These are phyloP conservation scores for Crithidia brevicula DNA, from an alignment of 208 protist genomes.

Conservation along the genomic window DNA sequence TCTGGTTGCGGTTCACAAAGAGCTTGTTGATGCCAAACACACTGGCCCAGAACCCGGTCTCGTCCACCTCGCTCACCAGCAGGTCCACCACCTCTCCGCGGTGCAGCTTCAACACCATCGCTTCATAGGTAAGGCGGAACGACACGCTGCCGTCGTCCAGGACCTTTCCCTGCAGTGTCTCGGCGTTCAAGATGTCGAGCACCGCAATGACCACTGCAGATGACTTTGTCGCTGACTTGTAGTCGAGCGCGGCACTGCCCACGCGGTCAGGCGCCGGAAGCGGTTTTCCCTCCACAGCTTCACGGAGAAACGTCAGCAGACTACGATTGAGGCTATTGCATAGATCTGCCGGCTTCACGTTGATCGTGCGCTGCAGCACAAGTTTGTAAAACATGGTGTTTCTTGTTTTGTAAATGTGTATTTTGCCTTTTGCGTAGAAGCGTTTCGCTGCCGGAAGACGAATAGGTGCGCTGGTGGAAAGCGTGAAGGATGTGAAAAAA, in stretches of 20 bases:
- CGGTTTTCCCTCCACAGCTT: constrained; percentile 75
- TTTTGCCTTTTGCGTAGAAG: too few species aligned
- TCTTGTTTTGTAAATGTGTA: too few species aligned
- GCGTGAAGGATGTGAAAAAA: neutral
- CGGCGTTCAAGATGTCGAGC: constrained; percentile 75
- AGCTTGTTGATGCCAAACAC: constrained; percentile 79
- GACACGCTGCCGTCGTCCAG: constrained; percentile 81
- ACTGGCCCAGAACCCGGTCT: constrained; percentile 77
- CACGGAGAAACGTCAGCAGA: constrained; percentile 67
- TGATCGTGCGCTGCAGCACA: constrained; percentile 73
- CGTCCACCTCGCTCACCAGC: constrained; percentile 63
- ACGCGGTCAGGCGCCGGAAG: constrained; percentile 62
- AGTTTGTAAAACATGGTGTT: constrained; percentile 92
- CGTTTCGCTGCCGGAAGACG: too few species aligned
- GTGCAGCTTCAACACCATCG: constrained; percentile 83
- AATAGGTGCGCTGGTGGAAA: too few species aligned
- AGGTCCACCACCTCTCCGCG: constrained; percentile 86
- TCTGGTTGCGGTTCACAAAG: constrained; percentile 77
- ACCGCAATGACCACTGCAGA: constrained; percentile 83
- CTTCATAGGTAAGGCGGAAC: constrained; percentile 81
- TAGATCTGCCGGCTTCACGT: constrained; percentile 65
- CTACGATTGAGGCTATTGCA: constrained; percentile 68
- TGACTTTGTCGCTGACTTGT: constrained; percentile 49
- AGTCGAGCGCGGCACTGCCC: constrained; percentile 33
- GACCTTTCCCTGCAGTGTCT: constrained; percentile 74